phyloP scores from a whole-genome alignment of 1,139 yeast species.

The Lodderomyces beijingensis region DNA sequence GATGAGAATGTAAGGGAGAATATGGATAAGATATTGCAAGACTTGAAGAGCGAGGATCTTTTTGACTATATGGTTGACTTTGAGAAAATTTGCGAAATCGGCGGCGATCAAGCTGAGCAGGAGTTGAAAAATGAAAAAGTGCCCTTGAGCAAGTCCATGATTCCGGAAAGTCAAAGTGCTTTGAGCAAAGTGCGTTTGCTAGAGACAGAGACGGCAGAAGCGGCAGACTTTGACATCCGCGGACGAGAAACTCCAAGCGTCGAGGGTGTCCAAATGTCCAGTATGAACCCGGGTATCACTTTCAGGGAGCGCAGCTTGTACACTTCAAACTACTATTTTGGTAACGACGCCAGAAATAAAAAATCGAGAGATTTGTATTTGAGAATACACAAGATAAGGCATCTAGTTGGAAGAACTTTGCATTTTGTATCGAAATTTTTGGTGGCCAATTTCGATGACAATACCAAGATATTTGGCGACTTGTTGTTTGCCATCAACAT shows the following conservation, averaged over 20 bases:
- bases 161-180: slow-evolving; percentile 2
- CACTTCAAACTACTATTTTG: slow-evolving; percentile 55
- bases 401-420: slow-evolving; percentile 60
- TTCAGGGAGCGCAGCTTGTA: slow-evolving; percentile 59
- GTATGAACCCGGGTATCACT: slow-evolving; percentile 46
- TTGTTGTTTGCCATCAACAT: slow-evolving; percentile 64
- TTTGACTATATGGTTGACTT: slow-evolving; percentile 16
- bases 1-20: slow-evolving; percentile 34
- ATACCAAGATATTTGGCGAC: slow-evolving; percentile 64
- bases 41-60: slow-evolving; percentile 24
- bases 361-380: slow-evolving; percentile 50
- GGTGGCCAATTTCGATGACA: slow-evolving; percentile 52
- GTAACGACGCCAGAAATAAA: slow-evolving; percentile 45
- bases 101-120: slow-evolving; percentile 3
- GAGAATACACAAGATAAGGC: slow-evolving; percentile 59
- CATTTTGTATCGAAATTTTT: slow-evolving; percentile 57
- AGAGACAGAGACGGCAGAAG: too few relatives aligned
- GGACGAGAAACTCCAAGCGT: slow-evolving; percentile 40
- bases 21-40: slow-evolving; percentile 37
- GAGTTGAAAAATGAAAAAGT: slow-evolving; percentile 14
- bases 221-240: slow-evolving; percentile 19
- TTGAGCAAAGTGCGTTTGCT: slow-evolving; percentile 12
- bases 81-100: slow-evolving; percentile 13
- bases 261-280: slow-evolving; percentile 41
- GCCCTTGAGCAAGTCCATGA: slow-evolving; percentile 17